phyloP scores from a whole-genome alignment of 495 filamentous ascomycete genomes.

The Penicillium daleae region DNA sequence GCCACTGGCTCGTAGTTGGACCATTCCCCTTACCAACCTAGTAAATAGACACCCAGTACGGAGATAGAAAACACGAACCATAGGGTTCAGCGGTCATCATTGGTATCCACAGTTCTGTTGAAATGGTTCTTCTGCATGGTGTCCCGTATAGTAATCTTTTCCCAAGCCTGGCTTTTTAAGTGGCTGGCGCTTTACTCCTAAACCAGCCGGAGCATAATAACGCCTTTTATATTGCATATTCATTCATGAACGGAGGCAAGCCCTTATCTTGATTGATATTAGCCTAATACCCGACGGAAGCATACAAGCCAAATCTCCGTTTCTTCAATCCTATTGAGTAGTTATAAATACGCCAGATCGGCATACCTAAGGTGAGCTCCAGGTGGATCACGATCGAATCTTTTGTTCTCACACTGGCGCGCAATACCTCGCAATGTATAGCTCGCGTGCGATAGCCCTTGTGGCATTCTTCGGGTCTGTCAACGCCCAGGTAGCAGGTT shows the following conservation, averaged over 20 bases:
- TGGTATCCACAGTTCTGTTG: neutral
- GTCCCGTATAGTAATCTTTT: too few species aligned
- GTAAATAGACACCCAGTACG: neutral
- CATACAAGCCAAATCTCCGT: neutral
- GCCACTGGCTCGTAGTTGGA: neutral
- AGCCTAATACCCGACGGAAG: neutral
- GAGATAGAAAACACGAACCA: too few species aligned
- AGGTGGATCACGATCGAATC: neutral
- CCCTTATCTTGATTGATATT: neutral
- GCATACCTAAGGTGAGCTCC: neutral
- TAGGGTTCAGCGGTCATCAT: too few species aligned
- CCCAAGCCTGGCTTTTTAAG: too few species aligned
- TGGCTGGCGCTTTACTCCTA: neutral
- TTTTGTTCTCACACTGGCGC: neutral
- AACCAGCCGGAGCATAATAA: neutral
- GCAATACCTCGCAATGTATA: slow-evolving; percentile 11
- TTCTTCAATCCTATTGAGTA: neutral
- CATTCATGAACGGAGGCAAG: neutral
- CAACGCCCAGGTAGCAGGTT: slow-evolving; percentile 23
- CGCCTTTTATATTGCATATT: neutral
- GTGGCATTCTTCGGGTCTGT: slow-evolving; percentile 13
- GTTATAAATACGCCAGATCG: neutral
- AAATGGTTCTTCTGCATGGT: neutral
- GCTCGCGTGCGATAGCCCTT: slow-evolving; percentile 14
- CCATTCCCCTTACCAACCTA: neutral